phyloP scores from a whole-genome alignment of 176 grass and related monocot genomes.

The Zea luxurians region DNA sequence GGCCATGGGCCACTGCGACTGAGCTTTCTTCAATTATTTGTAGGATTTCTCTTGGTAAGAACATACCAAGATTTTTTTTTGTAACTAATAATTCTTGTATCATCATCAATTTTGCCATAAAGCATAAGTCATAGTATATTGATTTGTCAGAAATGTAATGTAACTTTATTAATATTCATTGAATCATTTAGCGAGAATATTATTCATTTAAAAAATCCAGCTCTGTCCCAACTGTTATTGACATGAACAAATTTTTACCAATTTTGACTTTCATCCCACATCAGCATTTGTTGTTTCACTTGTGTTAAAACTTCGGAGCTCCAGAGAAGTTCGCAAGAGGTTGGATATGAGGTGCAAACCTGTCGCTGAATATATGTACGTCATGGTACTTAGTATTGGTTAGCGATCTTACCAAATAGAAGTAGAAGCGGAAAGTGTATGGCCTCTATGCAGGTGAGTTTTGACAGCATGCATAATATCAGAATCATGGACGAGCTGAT shows the following conservation, averaged over 20 bases:
- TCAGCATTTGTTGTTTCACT: slow-evolving; percentile 21
- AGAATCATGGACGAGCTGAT: slow-evolving; percentile 7
- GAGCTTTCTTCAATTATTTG: slow-evolving; percentile 23
- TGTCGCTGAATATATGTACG: neutral
- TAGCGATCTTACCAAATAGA: slow-evolving; percentile 31
- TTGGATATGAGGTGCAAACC: slow-evolving; percentile 14
- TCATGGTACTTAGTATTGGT: neutral
- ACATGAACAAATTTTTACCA: slow-evolving; percentile 5
- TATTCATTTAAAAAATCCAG: slow-evolving; percentile 15
- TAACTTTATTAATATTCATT: slow-evolving; percentile 47
- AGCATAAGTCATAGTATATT: slow-evolving; percentile 34
- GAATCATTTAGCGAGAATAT: slow-evolving; percentile 33
- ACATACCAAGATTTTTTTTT: slow-evolving; percentile 44
- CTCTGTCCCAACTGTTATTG: slow-evolving; percentile 15
- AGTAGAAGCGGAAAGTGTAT: slow-evolving; percentile 2
- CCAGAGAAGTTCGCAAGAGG: slow-evolving; percentile 2
- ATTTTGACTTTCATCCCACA: slow-evolving; percentile 9
- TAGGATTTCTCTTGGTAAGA: slow-evolving; percentile 52
- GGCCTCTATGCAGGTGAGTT: neutral
- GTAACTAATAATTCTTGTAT: slow-evolving; percentile 54
- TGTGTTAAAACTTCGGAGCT: neutral
- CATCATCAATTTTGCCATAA: slow-evolving; percentile 42
- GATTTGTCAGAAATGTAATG: slow-evolving; percentile 50
- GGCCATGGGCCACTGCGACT: neutral
- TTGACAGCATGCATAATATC: slow-evolving; percentile 10